phyloP scores from a whole-genome alignment of 495 filamentous ascomycete species.

The Penicillium ucsense region DNA sequence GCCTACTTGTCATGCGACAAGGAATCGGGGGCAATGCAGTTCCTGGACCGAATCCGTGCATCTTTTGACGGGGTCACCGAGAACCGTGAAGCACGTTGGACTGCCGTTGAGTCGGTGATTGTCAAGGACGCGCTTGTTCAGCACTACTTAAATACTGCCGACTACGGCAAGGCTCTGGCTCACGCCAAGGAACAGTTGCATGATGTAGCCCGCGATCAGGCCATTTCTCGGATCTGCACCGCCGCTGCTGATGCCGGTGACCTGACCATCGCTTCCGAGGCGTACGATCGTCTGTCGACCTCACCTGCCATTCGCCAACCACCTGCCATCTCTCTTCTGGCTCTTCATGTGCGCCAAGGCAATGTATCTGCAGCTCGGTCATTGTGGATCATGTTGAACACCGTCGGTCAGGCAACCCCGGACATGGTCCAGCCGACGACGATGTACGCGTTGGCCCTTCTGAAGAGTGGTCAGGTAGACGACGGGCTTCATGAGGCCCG shows the following conservation, averaged over 20 bases:
- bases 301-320: slow-evolving; percentile 41
- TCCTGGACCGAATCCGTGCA: slow-evolving; percentile 65
- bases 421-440: slow-evolving; percentile 75
- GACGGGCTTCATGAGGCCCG: slow-evolving; percentile 69
- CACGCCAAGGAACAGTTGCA: slow-evolving; percentile 48
- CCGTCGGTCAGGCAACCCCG: slow-evolving; percentile 46
- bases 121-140: slow-evolving; percentile 65
- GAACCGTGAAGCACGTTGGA: slow-evolving; percentile 37
- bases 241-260: slow-evolving; percentile 73
- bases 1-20: slow-evolving; percentile 77
- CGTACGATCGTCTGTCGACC: slow-evolving; percentile 47
- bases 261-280: slow-evolving; percentile 55
- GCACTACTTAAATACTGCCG: slow-evolving; percentile 51
- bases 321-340: slow-evolving; percentile 75
- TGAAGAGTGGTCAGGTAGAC: slow-evolving; percentile 68
- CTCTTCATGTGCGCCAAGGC: slow-evolving; percentile 70
- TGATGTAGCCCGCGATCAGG: slow-evolving; percentile 38
- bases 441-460: slow-evolving; percentile 76
- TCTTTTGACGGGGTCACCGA: slow-evolving; percentile 50
- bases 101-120: slow-evolving; percentile 58
- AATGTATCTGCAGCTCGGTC: slow-evolving; percentile 64
- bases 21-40: slow-evolving; percentile 65
- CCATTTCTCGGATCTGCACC: slow-evolving; percentile 50
- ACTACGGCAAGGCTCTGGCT: slow-evolving; percentile 55
- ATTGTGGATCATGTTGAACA: slow-evolving; percentile 65